Conservation (phyloP, 148 eudicot genomes). For the Silene uniflora region DNA sequence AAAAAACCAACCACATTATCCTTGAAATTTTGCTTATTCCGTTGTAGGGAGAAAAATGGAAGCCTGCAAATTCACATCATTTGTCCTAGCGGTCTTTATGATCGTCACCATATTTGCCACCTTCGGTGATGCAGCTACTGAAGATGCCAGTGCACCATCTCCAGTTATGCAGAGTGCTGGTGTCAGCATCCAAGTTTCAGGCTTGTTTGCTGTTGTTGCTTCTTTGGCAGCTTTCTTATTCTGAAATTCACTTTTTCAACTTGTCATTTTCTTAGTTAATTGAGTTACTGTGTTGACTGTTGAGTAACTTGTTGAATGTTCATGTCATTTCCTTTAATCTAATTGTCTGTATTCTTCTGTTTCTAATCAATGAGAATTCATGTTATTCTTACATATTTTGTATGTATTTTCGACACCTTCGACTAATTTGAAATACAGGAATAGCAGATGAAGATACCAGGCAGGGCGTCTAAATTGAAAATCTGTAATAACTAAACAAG, state of each 20-base stretch:
- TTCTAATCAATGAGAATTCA: constrained; percentile 3
- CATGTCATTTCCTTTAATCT: constrained; percentile 8
- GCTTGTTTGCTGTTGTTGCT: constrained; percentile 35
- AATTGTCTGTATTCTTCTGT: constrained; percentile 10
- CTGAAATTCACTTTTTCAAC: not conserved
- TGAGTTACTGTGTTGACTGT: not conserved
- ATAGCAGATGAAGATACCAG: not conserved
- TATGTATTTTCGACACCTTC: not conserved
- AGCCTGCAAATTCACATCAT: too few relatives aligned
- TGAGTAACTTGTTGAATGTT: constrained; percentile 4
- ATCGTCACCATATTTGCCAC: too few relatives aligned
- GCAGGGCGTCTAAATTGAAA: not conserved
- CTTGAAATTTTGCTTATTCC: too few relatives aligned
- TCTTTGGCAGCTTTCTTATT: constrained; percentile 37
- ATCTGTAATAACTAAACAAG: too few relatives aligned
- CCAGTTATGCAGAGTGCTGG: too few relatives aligned
- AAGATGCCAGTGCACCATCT: too few relatives aligned
- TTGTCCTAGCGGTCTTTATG: too few relatives aligned
- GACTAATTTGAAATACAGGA: not conserved
- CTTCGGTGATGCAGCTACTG: too few relatives aligned
- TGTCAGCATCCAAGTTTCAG: constrained; percentile 36
- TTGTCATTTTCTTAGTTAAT: not conserved
- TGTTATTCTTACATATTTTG: not conserved
- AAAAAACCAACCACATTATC: too few relatives aligned
- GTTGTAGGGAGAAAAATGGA: too few relatives aligned